A percentile compares a stretch with the other conserved stretches of the same genome.
These are phyloP conservation scores for Amanita brunnescens DNA, from an alignment of 768 basidiomycete species.

Conservation along the genomic window DNA sequence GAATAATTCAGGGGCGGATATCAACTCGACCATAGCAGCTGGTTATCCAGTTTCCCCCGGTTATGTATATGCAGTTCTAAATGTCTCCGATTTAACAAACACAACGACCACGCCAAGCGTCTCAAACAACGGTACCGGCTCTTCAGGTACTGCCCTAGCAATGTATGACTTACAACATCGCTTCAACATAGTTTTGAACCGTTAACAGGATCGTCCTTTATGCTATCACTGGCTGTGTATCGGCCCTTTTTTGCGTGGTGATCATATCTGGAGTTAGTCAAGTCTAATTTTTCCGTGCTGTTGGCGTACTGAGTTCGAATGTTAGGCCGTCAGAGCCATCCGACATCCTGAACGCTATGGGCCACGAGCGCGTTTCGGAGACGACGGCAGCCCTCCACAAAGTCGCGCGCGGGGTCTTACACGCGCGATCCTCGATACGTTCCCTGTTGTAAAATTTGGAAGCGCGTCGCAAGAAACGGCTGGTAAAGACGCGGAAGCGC, in stretches of 20 bases:
- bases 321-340: conserved; percentile 71
- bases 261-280: conserved; percentile 71
- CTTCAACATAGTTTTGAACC: conserved; percentile 3
- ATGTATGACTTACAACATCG: conserved; percentile 42
- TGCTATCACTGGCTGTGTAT: conserved; percentile 83
- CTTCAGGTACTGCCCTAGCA: conserved; percentile 53
- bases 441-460: conserved; percentile 87
- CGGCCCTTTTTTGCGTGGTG: conserved; percentile 75
- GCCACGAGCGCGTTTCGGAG: conserved; percentile 42
- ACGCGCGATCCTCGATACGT: conserved; percentile 91
- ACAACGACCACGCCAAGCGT: conserved; percentile 12
- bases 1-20: conserved; percentile 38
- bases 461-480: conserved; percentile 9
- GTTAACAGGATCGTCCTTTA: conserved; percentile 71
- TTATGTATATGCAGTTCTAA: conserved; percentile 65
- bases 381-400: conserved; percentile 35
- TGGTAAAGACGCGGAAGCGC: conserved; percentile 21
- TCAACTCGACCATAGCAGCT: conserved; percentile 36
- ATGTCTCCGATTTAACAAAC: conserved; percentile 52
- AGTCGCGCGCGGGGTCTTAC: conserved; percentile 80
- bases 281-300: not conserved
- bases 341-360: conserved; percentile 91
- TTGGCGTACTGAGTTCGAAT: conserved; percentile 5
- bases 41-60: conserved; percentile 39
- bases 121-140: conserved; percentile 12